These are phyloP conservation scores for Scheffersomyces segobiensis DNA, from an alignment of 1,139 yeast genomes.

Conservation along the genomic window DNA sequence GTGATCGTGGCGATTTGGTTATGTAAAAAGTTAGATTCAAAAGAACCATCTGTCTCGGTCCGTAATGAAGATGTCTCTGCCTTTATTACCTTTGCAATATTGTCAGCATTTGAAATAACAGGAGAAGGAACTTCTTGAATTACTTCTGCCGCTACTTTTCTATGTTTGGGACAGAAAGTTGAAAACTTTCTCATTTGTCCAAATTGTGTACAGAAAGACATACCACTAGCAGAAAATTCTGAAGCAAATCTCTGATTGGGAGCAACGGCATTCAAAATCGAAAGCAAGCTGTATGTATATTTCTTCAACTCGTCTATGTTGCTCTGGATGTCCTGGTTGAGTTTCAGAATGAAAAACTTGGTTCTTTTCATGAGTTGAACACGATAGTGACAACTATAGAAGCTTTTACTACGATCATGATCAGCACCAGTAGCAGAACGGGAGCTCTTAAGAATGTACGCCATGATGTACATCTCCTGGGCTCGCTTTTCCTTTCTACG, in stretches of 20 bases:
- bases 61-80: neutral
- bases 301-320: slow-evolving; percentile 23
- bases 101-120: neutral
- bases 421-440: neutral
- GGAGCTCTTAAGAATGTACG: neutral
- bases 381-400: neutral
- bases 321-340: slow-evolving; percentile 29
- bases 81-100: neutral
- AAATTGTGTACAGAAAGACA: neutral
- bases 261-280: slow-evolving; percentile 1
- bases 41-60: slow-evolving; percentile 10
- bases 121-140: neutral
- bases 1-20: slow-evolving; percentile 24
- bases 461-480: neutral
- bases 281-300: neutral
- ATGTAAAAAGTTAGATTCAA: slow-evolving; percentile 22
- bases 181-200: neutral
- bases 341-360: slow-evolving; percentile 30
- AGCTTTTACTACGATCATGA: neutral
- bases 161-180: neutral
- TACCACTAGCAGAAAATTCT: neutral
- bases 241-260: neutral
- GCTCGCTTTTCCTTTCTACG: neutral
- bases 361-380: slow-evolving; percentile 2
- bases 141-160: neutral